Base-by-base conservation (phyloP, 192 early-diverging fungal genomes). In the Coemansia nantahalensis region DNA sequence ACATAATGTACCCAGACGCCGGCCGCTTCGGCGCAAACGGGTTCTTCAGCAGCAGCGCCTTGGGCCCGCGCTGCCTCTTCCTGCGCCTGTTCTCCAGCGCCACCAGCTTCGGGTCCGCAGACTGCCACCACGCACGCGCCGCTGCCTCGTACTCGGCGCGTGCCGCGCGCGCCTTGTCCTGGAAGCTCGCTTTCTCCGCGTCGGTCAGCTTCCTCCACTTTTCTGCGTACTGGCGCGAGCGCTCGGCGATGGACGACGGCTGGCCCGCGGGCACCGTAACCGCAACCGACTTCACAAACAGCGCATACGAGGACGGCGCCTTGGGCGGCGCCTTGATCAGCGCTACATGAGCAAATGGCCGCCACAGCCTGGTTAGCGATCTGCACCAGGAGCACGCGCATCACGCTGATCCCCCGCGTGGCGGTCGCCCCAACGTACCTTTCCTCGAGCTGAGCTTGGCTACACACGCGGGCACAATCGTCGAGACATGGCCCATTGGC, bases 1-100 rank as follows among this genome's bases (percentile, higher is more conserved):
- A 75, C 15, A 45, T 7, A 26, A 42, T 8, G 23, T 37, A 76
- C 21, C 51, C 28, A 8, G 60, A 24, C 15, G 5, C 6, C 8
- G 72, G 72, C 0, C 52, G 55, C 65, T 68, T 68, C 15, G 72
- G 72, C 45, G 46, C 51, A 39, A 64, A 48, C 44, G 72, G 72
- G 17, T 76, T 62, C 44, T 49, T 48, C 11, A 76, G 56, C 43
- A 68, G 23, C n/a, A 6, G 6, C 12, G 62, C 40, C 48, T 52
- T 55, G 11, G 17, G 17, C 12, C 44, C 9, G 0, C n/a, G 13
- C 45, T 38, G 19, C 28, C 72, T 65, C 23, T 36, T 53, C 15
- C 72, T 60, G 23, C 72, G 65, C 48, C 19, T 36, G 45, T 76
- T 76, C 55, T 76, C 72, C 30, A 76, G 54, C 15, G 54, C 40